Conservation (phyloP, 2,329 filamentous ascomycete species). For the Pseudogymnoascus sp. region DNA sequence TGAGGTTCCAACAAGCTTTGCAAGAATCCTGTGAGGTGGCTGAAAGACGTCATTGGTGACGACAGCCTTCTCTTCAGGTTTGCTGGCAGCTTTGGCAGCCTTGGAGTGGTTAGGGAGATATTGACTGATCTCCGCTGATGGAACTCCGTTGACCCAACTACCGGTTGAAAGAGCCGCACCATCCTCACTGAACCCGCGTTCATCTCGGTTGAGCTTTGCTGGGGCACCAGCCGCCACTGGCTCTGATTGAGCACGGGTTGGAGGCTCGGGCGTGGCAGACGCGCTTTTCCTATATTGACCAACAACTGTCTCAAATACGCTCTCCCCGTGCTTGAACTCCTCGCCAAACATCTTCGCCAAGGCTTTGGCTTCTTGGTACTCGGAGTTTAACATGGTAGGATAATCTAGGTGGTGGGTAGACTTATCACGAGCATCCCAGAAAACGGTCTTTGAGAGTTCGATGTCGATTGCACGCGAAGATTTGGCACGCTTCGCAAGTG, state of each 20-base stretch:
- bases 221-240: constrained; percentile 20
- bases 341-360: constrained; percentile 44
- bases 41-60: constrained; percentile 20
- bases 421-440: constrained; percentile 47
- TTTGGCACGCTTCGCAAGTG: constrained; percentile 40
- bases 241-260: constrained; percentile 21
- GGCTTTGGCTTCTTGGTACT: constrained; percentile 47
- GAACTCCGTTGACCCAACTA: constrained; percentile 3
- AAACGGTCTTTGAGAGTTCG: constrained; percentile 47
- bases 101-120: not conserved
- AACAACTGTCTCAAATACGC: constrained; percentile 35
- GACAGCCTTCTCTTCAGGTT: not conserved
- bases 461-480: constrained; percentile 51
- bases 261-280: constrained; percentile 17
- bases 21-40: constrained; percentile 42
- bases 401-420: constrained; percentile 54
- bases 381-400: constrained; percentile 54
- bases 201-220: constrained; percentile 25
- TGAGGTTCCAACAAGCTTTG: constrained; percentile 55
- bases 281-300: constrained; percentile 20
- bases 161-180: not conserved
- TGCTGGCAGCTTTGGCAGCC: not conserved
- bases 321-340: constrained; percentile 43
- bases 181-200: constrained; percentile 19
- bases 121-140: not conserved